Conservation (phyloP, 768 basidiomycete species). For the Suillus plorans region DNA sequence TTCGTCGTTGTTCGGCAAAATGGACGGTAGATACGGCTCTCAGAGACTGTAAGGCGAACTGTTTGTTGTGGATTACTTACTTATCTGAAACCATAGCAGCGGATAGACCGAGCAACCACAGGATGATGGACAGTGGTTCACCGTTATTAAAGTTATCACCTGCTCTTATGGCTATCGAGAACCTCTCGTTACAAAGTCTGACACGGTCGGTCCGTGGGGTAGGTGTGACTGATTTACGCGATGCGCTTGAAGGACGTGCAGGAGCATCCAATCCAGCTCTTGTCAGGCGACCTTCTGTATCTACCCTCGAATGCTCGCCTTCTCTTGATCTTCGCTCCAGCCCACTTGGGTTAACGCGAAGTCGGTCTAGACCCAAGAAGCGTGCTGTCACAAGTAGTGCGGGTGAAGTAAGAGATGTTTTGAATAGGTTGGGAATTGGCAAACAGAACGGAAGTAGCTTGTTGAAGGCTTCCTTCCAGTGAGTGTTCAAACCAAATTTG, state of each 20-base stretch:
- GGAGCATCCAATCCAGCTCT: conserved; percentile 80
- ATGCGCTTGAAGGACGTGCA: conserved; percentile 83
- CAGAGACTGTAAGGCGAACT: conserved; percentile 61
- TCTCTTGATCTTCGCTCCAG: conserved; percentile 41
- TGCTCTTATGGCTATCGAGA: conserved; percentile 88
- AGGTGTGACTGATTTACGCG: conserved; percentile 85
- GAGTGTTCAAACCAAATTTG: conserved; percentile 11
- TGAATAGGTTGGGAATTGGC: conserved; percentile 82
- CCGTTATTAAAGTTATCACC: conserved; percentile 81
- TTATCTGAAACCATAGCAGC: conserved; percentile 40
- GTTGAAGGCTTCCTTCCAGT: conserved; percentile 70
- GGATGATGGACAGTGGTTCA: conserved; percentile 69
- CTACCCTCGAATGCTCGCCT: conserved; percentile 71
- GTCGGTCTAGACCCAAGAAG: conserved; percentile 58
- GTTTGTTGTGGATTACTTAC: conserved; percentile 11
- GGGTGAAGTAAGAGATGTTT: conserved; percentile 76
- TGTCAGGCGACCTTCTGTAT: conserved; percentile 67
- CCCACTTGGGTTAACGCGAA: conserved; percentile 47
- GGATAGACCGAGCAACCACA: conserved; percentile 52
- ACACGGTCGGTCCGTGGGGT: conserved; percentile 76
- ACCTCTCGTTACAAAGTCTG: conserved; percentile 83
- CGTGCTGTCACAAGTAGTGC: conserved; percentile 49
- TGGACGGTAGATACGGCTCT: conserved; percentile 82
- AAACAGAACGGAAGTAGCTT: conserved; percentile 60
- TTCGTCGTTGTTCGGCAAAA: conserved; percentile 49